These are phyloP conservation scores for Pythium brassicae DNA, from an alignment of 352 stramenopile genomes.

Conservation along the genomic window DNA sequence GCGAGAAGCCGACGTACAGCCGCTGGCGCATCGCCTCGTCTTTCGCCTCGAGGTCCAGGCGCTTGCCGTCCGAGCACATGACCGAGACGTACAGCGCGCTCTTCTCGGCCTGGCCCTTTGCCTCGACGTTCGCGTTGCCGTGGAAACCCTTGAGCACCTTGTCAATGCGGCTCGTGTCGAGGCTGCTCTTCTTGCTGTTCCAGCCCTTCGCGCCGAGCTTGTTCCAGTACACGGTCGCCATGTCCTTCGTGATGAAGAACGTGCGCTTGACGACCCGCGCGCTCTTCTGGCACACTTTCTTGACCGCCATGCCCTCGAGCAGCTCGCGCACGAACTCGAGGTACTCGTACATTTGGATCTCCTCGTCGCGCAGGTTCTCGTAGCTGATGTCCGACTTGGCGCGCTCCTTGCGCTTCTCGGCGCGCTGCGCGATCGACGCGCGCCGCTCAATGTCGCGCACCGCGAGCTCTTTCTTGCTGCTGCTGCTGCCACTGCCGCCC, in stretches of 20 bases:
- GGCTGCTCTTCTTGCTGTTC: conserved; percentile 42
- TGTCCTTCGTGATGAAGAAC: conserved; percentile 48
- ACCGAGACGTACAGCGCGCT: conserved; percentile 43
- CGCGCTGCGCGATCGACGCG: conserved; percentile 37
- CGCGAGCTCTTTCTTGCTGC: conserved; percentile 23
- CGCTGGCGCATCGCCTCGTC: conserved; percentile 38
- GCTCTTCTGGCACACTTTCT: conserved; percentile 65
- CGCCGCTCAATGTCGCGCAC: conserved; percentile 32
- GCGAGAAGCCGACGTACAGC: conserved; percentile 46
- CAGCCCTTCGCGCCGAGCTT: conserved; percentile 36
- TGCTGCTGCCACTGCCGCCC: neutral
- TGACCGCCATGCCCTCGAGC: conserved; percentile 50
- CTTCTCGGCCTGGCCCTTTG: conserved; percentile 23
- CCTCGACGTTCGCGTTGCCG: conserved; percentile 24
- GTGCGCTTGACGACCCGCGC: conserved; percentile 51
- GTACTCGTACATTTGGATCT: conserved; percentile 67
- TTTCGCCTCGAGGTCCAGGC: conserved; percentile 47
- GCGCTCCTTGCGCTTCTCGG: conserved; percentile 39
- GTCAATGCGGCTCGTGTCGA: conserved; percentile 35
- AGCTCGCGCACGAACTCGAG: conserved; percentile 65
- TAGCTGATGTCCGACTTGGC: conserved; percentile 55
- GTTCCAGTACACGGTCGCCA: conserved; percentile 55
- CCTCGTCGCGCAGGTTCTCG: conserved; percentile 55
- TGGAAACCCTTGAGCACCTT: conserved; percentile 45
- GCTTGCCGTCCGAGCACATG: conserved; percentile 37